These are phyloP conservation scores for Leishmania guyanensis DNA, from an alignment of 208 protist genomes.

Conservation along the genomic window DNA sequence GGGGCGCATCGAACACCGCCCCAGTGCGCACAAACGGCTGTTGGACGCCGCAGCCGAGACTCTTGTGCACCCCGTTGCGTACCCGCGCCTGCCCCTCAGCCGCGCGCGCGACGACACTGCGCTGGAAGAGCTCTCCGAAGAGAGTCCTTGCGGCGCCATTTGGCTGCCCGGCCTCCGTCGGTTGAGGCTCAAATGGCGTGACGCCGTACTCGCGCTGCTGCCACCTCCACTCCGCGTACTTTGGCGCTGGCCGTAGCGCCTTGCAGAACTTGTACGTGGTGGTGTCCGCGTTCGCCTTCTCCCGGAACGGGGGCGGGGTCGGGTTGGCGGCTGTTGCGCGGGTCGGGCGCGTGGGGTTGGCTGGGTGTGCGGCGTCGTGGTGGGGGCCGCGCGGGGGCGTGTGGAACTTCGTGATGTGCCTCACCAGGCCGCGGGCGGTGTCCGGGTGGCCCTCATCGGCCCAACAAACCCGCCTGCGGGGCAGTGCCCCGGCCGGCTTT, in stretches of 20 bases:
- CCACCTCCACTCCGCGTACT: constrained; percentile 60
- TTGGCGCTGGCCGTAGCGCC: constrained; percentile 46
- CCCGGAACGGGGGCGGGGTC: constrained; percentile 42
- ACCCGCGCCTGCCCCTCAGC: constrained; percentile 31
- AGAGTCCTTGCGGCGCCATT: constrained; percentile 27
- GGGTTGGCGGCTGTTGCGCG: constrained; percentile 28
- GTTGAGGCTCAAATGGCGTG: constrained; percentile 34
- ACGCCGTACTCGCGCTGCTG: constrained; percentile 23
- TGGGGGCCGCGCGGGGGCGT: constrained; percentile 37
- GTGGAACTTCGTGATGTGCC: constrained; percentile 65
- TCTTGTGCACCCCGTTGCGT: constrained; percentile 20
- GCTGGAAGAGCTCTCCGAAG: constrained; percentile 50
- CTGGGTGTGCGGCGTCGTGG: constrained; percentile 15
- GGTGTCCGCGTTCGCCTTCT: constrained; percentile 55
- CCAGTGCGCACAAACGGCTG: constrained; percentile 57
- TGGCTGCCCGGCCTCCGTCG: background rate
- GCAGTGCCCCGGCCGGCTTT: constrained; percentile 8
- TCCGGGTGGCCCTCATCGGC: constrained; percentile 38
- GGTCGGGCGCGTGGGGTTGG: constrained; percentile 22
- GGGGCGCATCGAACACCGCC: constrained; percentile 38
- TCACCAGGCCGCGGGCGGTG: constrained; percentile 36
- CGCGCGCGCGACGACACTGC: constrained; percentile 24
- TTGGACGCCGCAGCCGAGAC: constrained; percentile 24
- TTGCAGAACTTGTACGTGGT: constrained; percentile 60
- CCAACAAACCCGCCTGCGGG: constrained; percentile 59